phyloP scores from a whole-genome alignment of 192 early-diverging fungal species.

The Linnemannia elongata region DNA sequence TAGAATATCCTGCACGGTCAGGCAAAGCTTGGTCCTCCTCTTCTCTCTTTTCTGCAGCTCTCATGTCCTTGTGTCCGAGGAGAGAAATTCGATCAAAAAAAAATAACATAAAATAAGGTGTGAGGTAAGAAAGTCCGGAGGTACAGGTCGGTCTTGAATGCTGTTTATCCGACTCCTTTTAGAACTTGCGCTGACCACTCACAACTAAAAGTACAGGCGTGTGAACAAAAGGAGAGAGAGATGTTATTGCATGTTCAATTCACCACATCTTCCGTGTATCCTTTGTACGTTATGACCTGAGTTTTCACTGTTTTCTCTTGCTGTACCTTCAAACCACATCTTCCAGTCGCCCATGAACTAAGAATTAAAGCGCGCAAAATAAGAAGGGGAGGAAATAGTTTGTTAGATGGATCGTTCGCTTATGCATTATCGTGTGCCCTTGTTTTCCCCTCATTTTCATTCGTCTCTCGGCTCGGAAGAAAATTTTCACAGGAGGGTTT shows the following conservation, averaged over 20 bases:
- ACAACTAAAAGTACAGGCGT: conserved; percentile 20
- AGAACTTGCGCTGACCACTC: conserved; percentile 58
- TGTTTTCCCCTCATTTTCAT: neutral
- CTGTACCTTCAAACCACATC: conserved; percentile 63
- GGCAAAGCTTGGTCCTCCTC: neutral
- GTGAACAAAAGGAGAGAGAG: no score
- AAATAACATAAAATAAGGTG: neutral
- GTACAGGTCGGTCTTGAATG: neutral
- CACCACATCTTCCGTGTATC: neutral
- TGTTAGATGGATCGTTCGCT: neutral
- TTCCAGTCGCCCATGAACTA: conserved; percentile 67
- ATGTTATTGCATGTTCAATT: neutral
- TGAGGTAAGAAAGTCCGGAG: neutral
- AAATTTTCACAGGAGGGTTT: neutral
- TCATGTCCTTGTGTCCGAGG: neutral
- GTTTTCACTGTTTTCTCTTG: no score
- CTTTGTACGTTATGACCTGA: no score
- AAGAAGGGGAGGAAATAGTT: neutral
- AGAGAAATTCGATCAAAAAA: neutral
- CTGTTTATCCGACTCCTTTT: neutral
- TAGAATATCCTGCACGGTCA: neutral
- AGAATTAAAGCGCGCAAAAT: neutral
- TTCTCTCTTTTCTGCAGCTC: neutral
- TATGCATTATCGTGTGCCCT: neutral
- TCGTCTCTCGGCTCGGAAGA: neutral